These are phyloP conservation scores for Chrysopogon serrulatus DNA, from an alignment of 176 grass and related monocot species.

Conservation along the genomic window DNA sequence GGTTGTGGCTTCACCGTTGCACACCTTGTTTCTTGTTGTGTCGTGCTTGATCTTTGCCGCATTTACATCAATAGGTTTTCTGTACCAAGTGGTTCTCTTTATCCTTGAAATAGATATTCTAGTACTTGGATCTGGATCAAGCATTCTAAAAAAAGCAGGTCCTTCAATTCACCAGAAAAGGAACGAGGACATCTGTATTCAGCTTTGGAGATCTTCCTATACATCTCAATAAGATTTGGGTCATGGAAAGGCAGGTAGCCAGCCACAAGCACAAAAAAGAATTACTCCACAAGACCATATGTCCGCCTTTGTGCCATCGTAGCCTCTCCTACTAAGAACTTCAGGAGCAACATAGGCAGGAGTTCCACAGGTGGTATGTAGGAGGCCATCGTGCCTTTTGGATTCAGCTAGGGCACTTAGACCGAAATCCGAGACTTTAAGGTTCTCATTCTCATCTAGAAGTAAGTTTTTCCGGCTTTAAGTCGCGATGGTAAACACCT, in stretches of 20 bases:
- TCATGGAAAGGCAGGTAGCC: constrained; percentile 50
- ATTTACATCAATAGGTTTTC: constrained; percentile 16
- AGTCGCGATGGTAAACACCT: constrained; percentile 42
- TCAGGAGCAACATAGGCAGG: constrained; percentile 57
- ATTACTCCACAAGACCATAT: constrained; percentile 56
- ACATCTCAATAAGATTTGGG: constrained; percentile 39
- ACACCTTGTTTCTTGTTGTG: constrained; percentile 6
- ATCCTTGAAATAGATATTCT: constrained; percentile 37
- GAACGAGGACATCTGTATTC: constrained; percentile 39
- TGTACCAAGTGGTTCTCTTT: constrained; percentile 40
- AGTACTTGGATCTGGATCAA: constrained; percentile 40
- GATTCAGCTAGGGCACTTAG: constrained; percentile 47
- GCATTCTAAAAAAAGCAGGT: constrained; percentile 36
- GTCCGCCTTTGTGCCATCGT: constrained; percentile 39
- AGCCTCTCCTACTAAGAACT: constrained; percentile 47
- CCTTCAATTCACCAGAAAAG: constrained; percentile 37
- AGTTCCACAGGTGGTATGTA: constrained; percentile 49
- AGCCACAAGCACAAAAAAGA: constrained; percentile 50
- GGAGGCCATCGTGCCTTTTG: constrained; percentile 41
- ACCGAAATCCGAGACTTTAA: constrained; percentile 52
- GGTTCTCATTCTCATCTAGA: constrained; percentile 35
- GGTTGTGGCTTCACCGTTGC: constrained; percentile 17
- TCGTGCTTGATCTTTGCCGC: constrained; percentile 20
- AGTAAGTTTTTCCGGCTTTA: constrained; percentile 49
- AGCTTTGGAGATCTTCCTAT: constrained; percentile 40